These are phyloP conservation scores for Tanacetum coccineum DNA, from an alignment of 129 eudicot genomes.

Conservation along the genomic window DNA sequence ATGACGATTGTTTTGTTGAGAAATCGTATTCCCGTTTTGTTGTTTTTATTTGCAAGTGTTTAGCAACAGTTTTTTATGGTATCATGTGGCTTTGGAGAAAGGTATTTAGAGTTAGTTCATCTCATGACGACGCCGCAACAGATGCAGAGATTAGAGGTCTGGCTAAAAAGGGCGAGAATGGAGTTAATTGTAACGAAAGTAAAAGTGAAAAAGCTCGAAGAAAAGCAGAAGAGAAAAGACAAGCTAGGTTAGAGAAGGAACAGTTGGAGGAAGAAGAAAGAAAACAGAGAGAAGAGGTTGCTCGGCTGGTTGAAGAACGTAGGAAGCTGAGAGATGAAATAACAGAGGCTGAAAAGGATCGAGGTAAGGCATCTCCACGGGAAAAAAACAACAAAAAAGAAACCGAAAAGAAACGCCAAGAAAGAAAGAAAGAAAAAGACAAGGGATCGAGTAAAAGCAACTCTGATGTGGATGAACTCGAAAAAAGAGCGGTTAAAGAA, in stretches of 20 bases:
- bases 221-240: slow-evolving; percentile 95
- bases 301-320: slow-evolving; percentile 86
- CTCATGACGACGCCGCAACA: slow-evolving; percentile 48
- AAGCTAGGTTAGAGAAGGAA: slow-evolving; percentile 84
- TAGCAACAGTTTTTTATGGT: slow-evolving; percentile 46
- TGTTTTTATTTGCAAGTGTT: slow-evolving; percentile 49
- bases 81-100: slow-evolving; percentile 68
- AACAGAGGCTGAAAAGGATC: slow-evolving; percentile 59
- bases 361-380: slow-evolving; percentile 38
- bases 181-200: slow-evolving; percentile 60
- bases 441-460: slow-evolving; percentile 75
- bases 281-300: slow-evolving; percentile 95
- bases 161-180: slow-evolving; percentile 58
- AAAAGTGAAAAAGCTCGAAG: slow-evolving; percentile 87
- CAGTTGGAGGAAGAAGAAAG: slow-evolving; percentile 89
- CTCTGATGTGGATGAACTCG: slow-evolving; percentile 63
- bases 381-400: slow-evolving; percentile 59
- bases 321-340: slow-evolving; percentile 79
- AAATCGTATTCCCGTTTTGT: slow-evolving; percentile 53
- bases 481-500: slow-evolving; percentile 58
- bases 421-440: slow-evolving; percentile 68
- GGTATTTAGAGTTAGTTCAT: slow-evolving; percentile 60
- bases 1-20: slow-evolving; percentile 61
- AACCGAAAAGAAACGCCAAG: slow-evolving; percentile 69
- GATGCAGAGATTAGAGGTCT: slow-evolving; percentile 51